Evolutionary conservation across 306 rosid genomes (phyloP), one percentile per base, ranked within the genome.

Genomic region (Cicer bijugum): DNA sequence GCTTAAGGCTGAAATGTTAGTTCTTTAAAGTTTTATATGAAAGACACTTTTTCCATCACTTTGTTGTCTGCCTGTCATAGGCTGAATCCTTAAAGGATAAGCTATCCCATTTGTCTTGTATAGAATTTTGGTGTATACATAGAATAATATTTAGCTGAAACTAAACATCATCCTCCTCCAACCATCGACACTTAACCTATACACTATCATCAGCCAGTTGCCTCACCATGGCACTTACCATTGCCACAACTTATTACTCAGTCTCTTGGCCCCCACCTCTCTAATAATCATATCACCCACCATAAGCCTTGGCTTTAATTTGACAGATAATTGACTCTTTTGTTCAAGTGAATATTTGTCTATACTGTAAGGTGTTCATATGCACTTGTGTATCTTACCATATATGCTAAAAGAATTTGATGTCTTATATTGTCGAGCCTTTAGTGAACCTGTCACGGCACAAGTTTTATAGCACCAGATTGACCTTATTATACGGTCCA

Each of bases 221-320:
- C 55, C 39, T 10, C 39, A 28, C 57, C 68, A 38, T 57, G 53
- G 8, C 16, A 64, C 47, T 62, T 5, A 51, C 74, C 48, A 15
- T 23, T 33, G 9, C 44, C 33, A 37, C 33, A 52, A 28, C 59
- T 23, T n/a, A 23, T 28, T 59, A 48, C 73, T 28, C 28, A 35
- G 6, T 20, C 12, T 38, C 47, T 28, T 7, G 73, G 7, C 44
- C 45, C 8, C 12, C 59, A 47, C 56, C 45, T 14, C 35, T 16
- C 17, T 37, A 7, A 1, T 46, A n/a, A 72, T 60, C 60, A n/a
- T 45, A 9, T 46, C 37, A 6, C 47, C 62, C 38, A 56, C 39
- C 39, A 56, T 56, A 28, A 20, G 47, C 56, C 16, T 14, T 45
- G 59, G 69, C 17, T 59, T 72, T 58, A 72, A 33, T 23, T 40